Conservation (phyloP, 2,329 filamentous ascomycete genomes). For the Lachnum nothofagi region DNA sequence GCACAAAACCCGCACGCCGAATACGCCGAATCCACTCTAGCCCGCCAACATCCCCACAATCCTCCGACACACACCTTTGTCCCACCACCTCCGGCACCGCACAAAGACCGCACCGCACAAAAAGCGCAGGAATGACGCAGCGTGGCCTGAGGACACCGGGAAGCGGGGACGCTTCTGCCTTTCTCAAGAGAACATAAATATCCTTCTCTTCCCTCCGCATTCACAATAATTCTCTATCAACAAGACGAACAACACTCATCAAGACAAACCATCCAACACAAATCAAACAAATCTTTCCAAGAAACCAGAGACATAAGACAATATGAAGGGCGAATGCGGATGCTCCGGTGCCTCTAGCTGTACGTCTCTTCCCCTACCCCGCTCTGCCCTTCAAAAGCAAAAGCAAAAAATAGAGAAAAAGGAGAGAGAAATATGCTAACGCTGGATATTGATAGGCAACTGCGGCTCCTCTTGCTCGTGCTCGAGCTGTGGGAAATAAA, state of each 20-base stretch:
- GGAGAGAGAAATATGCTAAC: neutral
- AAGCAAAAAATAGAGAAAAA: neutral
- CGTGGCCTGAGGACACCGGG: too few relatives aligned
- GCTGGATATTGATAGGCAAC: slow-evolving; percentile 20
- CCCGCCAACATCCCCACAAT: too few relatives aligned
- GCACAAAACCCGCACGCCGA: too few relatives aligned
- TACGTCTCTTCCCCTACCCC: slow-evolving; percentile 24
- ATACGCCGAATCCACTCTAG: too few relatives aligned
- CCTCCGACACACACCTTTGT: too few relatives aligned
- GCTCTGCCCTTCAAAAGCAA: neutral
- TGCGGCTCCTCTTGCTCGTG: slow-evolving; percentile 31
- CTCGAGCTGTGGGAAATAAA: slow-evolving; percentile 35
- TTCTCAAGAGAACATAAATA: neutral
- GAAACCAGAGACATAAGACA: slow-evolving; percentile 16
- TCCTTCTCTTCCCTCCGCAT: neutral
- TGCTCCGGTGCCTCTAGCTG: slow-evolving; percentile 34
- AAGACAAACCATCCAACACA: neutral
- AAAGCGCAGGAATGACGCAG: neutral
- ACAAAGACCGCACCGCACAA: neutral
- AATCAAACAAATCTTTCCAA: neutral
- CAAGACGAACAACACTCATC: neutral
- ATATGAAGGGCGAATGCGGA: slow-evolving; percentile 37
- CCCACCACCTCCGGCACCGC: neutral
- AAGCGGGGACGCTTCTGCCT: neutral
- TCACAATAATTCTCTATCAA: neutral